Evolutionary conservation across 225 moss, liverwort and hornwort species (phyloP).

Genomic region (Antitrichia curtipendula): DNA sequence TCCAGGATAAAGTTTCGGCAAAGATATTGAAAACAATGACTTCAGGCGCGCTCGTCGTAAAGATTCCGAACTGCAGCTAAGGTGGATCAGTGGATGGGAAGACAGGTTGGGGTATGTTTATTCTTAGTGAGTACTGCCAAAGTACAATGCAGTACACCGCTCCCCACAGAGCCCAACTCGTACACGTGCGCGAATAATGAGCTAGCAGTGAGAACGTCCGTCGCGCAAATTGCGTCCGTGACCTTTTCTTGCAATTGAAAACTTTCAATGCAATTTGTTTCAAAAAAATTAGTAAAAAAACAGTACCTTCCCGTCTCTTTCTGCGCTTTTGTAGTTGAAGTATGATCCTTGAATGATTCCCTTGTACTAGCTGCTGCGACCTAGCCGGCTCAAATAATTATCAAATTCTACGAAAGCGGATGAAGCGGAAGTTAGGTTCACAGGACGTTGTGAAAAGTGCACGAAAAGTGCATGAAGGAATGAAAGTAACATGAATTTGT

Average conservation of each 20-base stretch:
- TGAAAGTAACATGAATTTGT: too few species aligned
- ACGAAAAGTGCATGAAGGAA: background rate
- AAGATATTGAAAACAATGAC: background rate
- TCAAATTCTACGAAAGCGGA: background rate
- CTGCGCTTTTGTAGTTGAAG: background rate
- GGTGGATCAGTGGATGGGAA: background rate
- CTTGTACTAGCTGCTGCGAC: too few species aligned
- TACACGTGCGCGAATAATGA: background rate
- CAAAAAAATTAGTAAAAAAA: background rate
- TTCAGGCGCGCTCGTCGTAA: background rate
- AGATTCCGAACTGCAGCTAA: background rate
- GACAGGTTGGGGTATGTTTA: background rate
- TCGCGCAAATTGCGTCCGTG: background rate
- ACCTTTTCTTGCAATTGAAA: too few species aligned
- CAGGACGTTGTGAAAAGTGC: background rate
- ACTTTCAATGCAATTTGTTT: too few species aligned
- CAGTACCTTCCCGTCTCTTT: background rate
- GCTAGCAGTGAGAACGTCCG: background rate
- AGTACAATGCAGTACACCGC: constrained; percentile 17
- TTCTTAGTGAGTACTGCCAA: constrained; percentile 2
- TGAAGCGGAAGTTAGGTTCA: too few species aligned
- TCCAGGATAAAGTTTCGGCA: background rate
- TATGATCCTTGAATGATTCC: background rate
- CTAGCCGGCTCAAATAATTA: background rate
- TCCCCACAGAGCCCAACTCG: background rate